These are phyloP conservation scores for Cyclocybe cylindracea DNA, from an alignment of 768 basidiomycete species.

Conservation along the genomic window DNA sequence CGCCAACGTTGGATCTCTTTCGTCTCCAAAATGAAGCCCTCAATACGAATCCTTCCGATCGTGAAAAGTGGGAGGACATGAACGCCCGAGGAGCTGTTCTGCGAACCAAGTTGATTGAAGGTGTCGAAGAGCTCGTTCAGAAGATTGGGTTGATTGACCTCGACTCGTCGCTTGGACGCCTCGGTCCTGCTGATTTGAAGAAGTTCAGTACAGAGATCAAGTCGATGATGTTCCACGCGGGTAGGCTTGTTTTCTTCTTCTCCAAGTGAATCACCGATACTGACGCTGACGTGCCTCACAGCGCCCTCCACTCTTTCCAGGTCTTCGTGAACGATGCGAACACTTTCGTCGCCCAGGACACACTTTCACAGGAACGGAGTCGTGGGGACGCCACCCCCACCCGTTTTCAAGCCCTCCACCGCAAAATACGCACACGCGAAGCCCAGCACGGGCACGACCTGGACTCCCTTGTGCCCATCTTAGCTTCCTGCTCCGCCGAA, in stretches of 20 bases:
- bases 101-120: constrained; percentile 29
- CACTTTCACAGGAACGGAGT: no score
- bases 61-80: constrained; percentile 29
- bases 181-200: constrained; percentile 43
- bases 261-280: neutral
- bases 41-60: constrained; percentile 32
- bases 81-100: constrained; percentile 23
- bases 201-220: constrained; percentile 38
- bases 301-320: constrained; percentile 39
- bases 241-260: constrained; percentile 22
- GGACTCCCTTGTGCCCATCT: constrained; percentile 40
- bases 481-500: constrained; percentile 33
- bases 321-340: constrained; percentile 36
- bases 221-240: constrained; percentile 36
- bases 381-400: constrained; percentile 7
- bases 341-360: constrained; percentile 11
- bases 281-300: constrained; percentile 8
- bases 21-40: constrained; percentile 34
- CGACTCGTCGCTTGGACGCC: constrained; percentile 42
- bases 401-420: constrained; percentile 30
- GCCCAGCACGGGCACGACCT: constrained; percentile 42
- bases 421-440: constrained; percentile 33
- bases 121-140: constrained; percentile 30
- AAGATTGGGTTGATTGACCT: constrained; percentile 41
- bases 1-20: constrained; percentile 34